Percentiles rank a stretch among this genome's conserved stretches.
Evolutionary conservation across 306 rosid species (phyloP).

Genomic region (Fragaria vesca): DNA sequence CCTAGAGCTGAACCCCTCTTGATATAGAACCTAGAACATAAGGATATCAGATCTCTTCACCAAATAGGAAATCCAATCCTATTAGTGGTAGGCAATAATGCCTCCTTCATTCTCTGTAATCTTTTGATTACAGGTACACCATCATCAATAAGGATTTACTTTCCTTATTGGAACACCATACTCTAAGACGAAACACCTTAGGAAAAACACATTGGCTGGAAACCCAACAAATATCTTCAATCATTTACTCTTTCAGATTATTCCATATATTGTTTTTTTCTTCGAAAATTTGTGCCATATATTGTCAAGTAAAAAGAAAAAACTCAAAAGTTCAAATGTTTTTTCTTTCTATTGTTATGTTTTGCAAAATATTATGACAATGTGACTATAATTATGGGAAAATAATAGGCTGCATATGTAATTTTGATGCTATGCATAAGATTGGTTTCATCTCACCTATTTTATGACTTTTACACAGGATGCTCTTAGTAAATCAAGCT

Average conservation of each 20-base stretch:
- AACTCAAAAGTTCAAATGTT: background rate
- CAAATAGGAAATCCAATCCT: too few species aligned
- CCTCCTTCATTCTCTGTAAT: too few species aligned
- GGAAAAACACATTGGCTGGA: too few species aligned
- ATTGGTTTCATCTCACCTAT: slow-evolving; percentile 14
- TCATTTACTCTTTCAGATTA: background rate
- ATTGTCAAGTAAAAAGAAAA: background rate
- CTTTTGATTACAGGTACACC: too few species aligned
- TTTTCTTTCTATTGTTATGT: slow-evolving; percentile 1
- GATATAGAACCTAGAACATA: too few species aligned
- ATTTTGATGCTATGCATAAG: slow-evolving; percentile 20
- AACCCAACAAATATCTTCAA: background rate
- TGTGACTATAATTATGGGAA: background rate
- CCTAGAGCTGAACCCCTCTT: too few species aligned
- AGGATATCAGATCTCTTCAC: too few species aligned
- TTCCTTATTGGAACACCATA: too few species aligned
- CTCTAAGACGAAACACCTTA: too few species aligned
- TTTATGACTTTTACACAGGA: slow-evolving; percentile 54
- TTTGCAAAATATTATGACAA: background rate
- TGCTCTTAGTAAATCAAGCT: slow-evolving; percentile 76
- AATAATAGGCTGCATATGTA: slow-evolving; percentile 9
- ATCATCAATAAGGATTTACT: too few species aligned
- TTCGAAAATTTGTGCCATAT: background rate
- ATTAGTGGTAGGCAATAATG: too few species aligned
- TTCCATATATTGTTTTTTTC: background rate